Evolutionary conservation across 1,284 basidiomycete genomes (phyloP).

Genomic region (Melampsora abietis-canadensis): DNA sequence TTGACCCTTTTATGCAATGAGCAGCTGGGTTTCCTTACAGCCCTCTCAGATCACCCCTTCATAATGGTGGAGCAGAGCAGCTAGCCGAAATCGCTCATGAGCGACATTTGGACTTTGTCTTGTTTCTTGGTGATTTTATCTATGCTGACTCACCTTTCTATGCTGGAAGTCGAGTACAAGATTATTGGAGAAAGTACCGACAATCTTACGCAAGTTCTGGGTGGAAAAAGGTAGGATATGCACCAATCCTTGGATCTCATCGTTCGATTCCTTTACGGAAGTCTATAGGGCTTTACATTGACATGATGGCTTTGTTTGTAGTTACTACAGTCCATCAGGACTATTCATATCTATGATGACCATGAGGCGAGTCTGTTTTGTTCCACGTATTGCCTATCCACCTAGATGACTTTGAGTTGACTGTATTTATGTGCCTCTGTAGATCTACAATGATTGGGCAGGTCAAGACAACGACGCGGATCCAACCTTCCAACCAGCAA

Average conservation of each 20-base stretch:
- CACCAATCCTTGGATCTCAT: slow-evolving; percentile 48
- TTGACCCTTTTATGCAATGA: neutral
- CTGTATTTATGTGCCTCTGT: slow-evolving; percentile 15
- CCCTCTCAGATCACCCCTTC: slow-evolving; percentile 18
- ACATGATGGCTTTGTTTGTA: slow-evolving; percentile 4
- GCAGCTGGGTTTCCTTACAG: slow-evolving; percentile 42
- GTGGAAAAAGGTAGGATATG: slow-evolving; percentile 62
- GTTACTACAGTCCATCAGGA: slow-evolving; percentile 54
- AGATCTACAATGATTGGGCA: slow-evolving; percentile 66
- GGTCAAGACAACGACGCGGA: slow-evolving; percentile 61
- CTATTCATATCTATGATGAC: slow-evolving; percentile 66
- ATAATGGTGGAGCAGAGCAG: slow-evolving; percentile 38
- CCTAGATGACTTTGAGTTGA: neutral
- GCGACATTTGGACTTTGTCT: slow-evolving; percentile 27
- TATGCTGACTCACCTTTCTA: slow-evolving; percentile 52
- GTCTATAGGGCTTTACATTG: neutral
- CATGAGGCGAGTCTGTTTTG: slow-evolving; percentile 59
- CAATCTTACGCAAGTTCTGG: slow-evolving; percentile 65
- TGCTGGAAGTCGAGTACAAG: slow-evolving; percentile 60
- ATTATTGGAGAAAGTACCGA: slow-evolving; percentile 65
- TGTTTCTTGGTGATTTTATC: slow-evolving; percentile 48
- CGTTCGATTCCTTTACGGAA: neutral
- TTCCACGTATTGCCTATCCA: neutral
- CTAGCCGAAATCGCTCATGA: slow-evolving; percentile 11
- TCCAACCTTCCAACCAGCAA: slow-evolving; percentile 53